Conservation (phyloP, 2,329 filamentous ascomycete genomes). For the Trichoderma aggressivum region DNA sequence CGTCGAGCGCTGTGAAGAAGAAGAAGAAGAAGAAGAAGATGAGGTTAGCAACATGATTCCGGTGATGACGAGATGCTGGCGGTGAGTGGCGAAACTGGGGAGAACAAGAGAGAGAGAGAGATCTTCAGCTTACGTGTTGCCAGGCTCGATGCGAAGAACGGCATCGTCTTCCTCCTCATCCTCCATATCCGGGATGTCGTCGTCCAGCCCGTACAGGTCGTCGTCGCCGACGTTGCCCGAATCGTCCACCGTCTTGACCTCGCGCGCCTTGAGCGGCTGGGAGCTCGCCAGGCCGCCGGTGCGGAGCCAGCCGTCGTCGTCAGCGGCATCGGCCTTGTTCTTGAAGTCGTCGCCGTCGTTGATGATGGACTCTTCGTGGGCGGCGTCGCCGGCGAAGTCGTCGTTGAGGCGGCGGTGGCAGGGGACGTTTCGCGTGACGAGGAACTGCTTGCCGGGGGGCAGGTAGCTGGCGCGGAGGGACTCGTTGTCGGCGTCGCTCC, state of each 20-base stretch:
- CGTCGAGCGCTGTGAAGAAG: constrained; percentile 65
- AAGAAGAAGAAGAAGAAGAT: not conserved
- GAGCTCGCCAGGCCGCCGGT: constrained; percentile 76
- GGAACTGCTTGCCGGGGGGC: constrained; percentile 86
- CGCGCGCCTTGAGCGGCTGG: constrained; percentile 70
- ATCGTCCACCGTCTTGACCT: constrained; percentile 86
- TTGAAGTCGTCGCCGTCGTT: constrained; percentile 68
- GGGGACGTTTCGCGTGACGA: constrained; percentile 91
- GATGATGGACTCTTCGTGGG: constrained; percentile 81
- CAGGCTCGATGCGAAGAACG: constrained; percentile 65
- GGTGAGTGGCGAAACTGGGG: not conserved
- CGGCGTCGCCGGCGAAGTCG: constrained; percentile 85
- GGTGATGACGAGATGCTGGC: not conserved
- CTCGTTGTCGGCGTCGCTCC: constrained; percentile 83
- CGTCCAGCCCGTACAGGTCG: constrained; percentile 55
- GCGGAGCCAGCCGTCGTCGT: constrained; percentile 86
- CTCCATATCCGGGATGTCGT: constrained; percentile 97
- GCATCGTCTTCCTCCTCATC: constrained; percentile 96
- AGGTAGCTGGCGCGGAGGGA: constrained; percentile 77
- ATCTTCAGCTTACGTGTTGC: constrained; percentile 41
- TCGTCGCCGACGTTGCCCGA: constrained; percentile 80
- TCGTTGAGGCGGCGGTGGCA: constrained; percentile 90
- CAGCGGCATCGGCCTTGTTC: constrained; percentile 45
- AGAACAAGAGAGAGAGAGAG: too few relatives aligned
- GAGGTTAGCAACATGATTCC: not conserved